These are phyloP conservation scores for Meyerozyma elateridarum DNA, from an alignment of 1,139 yeast species.

Conservation along the genomic window DNA sequence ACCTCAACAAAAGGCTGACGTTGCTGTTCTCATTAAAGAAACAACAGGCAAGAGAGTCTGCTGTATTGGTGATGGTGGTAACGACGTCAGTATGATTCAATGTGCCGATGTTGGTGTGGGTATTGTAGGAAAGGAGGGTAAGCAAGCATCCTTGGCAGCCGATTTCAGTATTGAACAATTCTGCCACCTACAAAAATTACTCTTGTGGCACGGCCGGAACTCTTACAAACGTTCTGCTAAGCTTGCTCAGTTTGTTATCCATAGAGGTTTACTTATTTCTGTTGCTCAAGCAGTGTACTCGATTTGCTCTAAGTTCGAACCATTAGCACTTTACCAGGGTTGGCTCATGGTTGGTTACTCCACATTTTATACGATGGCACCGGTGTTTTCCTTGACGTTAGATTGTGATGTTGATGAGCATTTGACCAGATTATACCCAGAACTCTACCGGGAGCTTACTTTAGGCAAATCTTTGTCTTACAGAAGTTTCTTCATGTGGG, in stretches of 20 bases:
- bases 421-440: slow-evolving; percentile 88
- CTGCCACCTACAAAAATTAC: slow-evolving; percentile 77
- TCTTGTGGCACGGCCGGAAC: slow-evolving; percentile 97
- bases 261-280: slow-evolving; percentile 88
- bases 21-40: slow-evolving; percentile 73
- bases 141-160: slow-evolving; percentile 95
- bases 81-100: slow-evolving; percentile 98
- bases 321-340: slow-evolving; percentile 90
- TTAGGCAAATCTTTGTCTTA: slow-evolving; percentile 83
- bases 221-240: slow-evolving; percentile 94
- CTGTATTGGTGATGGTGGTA: slow-evolving; percentile 99
- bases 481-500: slow-evolving; percentile 89
- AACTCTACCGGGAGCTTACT: slow-evolving; percentile 86
- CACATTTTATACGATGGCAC: slow-evolving; percentile 96
- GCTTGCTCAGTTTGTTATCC: slow-evolving; percentile 91
- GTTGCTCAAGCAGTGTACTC: slow-evolving; percentile 97
- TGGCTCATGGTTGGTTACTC: slow-evolving; percentile 99
- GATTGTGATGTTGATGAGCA: slow-evolving; percentile 92
- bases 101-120: slow-evolving; percentile 99
- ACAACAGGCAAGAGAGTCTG: slow-evolving; percentile 87
- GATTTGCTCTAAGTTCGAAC: slow-evolving; percentile 81
- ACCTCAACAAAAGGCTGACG: slow-evolving; percentile 98
- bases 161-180: slow-evolving; percentile 94
- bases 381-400: slow-evolving; percentile 87
- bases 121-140: slow-evolving; percentile 97